phyloP scores from a whole-genome alignment of 768 basidiomycete species.

The Rhizopogon salebrosus region DNA sequence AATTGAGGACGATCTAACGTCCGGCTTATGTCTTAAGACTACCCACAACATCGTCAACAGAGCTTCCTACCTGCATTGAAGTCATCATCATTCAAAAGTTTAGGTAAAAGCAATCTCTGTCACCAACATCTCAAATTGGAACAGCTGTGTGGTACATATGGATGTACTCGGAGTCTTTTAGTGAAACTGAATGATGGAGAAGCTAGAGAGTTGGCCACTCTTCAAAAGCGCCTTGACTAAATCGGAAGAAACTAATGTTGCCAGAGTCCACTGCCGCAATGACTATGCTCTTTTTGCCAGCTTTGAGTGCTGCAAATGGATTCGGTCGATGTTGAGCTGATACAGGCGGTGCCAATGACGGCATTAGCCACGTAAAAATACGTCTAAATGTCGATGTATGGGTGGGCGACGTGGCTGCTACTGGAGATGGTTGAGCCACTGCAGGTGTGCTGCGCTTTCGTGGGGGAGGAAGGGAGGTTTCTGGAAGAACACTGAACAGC shows the following conservation, averaged over 20 bases:
- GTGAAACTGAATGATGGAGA: not conserved
- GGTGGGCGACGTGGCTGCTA: not conserved
- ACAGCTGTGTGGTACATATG: no score
- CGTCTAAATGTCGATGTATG: slow-evolving; percentile 5
- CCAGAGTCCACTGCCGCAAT: slow-evolving; percentile 88
- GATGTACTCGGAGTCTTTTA: no score
- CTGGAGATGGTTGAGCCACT: slow-evolving; percentile 1
- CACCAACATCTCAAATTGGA: no score
- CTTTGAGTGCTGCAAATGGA: slow-evolving; percentile 77
- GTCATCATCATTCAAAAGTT: not conserved
- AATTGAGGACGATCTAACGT: not conserved
- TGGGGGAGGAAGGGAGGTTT: slow-evolving; percentile 56
- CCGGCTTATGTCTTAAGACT: no score
- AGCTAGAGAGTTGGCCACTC: slow-evolving; percentile 55
- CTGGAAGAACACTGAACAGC: slow-evolving; percentile 67
- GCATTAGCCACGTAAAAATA: slow-evolving; percentile 21
- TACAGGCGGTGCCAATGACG: slow-evolving; percentile 20
- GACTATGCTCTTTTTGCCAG: slow-evolving; percentile 77
- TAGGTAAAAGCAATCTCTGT: no score
- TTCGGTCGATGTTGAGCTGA: slow-evolving; percentile 41
- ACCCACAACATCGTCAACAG: no score
- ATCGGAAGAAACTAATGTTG: slow-evolving; percentile 82
- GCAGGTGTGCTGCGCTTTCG: slow-evolving; percentile 28
- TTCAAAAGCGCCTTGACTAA: slow-evolving; percentile 79
- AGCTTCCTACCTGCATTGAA: no score